Base-by-base conservation (phyloP, 2,329 filamentous ascomycete genomes). In the Pestalotiopsis sp. region DNA sequence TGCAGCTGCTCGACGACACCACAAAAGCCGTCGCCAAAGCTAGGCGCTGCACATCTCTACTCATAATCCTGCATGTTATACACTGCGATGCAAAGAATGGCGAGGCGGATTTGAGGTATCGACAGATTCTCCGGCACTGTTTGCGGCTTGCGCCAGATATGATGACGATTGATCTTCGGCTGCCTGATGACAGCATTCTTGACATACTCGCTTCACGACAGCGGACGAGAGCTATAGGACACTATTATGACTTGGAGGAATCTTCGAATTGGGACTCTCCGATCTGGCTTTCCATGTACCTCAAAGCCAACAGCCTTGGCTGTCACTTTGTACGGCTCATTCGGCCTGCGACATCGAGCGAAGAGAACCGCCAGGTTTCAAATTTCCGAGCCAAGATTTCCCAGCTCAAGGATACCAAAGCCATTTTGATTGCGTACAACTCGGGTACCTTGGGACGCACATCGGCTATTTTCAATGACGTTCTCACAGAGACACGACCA, bases 381-480 rank as follows among this genome's bases (percentile, higher is more conserved):
- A 82, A 83, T 11, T 83, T 92, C 31, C 85, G 86, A 68, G 82
- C 84, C 45, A 81, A 82, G 17, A 81, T 89, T 3, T 79, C 81
- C 60, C 78, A 78, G 13, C 75, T 85, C 3, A 77, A 80, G 0
- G 80, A 81, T 0, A 79, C 80, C 0, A 79, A 79, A 4, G 78
- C 89, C 14, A 88, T 89, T 0, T 69, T 92, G 1, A 87, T 91
- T 25, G 85, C 87, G 11, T 92, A 90, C 78, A 92, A 92, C 72
- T 89, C 88, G 0, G 91, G 91, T 0, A 78, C 82, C 5, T 78
- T 88, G 4, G 92, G 92, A 0, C 85, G 90, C 57, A 84, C 86
- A 61, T 93, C 92, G 0, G 86, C 87, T 31, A 91, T 87, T 70
- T 90, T 92, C 77, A 93, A 93, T 72, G 85, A 84, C 27, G 83